Base-by-base conservation (phyloP, 805 yeast genomes). In the Metahyphopichia silvanorum region DNA sequence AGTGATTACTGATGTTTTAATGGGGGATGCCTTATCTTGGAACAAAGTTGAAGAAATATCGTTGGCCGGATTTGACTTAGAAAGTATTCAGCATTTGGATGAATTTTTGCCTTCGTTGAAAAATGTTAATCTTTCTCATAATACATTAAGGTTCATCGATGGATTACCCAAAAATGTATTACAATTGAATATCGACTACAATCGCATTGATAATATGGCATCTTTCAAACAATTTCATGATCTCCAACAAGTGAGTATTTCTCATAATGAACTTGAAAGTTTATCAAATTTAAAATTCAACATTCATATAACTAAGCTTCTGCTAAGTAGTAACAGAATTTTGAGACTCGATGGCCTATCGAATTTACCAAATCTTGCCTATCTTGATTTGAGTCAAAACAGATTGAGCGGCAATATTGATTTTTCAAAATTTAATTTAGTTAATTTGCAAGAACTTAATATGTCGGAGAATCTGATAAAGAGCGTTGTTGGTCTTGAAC, bases 131-230 rank as follows among this genome's bases (percentile, higher is more conserved):
- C 58, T 73, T 7, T 60, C 73, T 0, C 34, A 53, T n/a, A 76
- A 76, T 51, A 40, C 46, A 6, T 49, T 76, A 9, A 50, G 55
- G 14, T 73, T 57, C 42, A 45, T 67, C 7, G 69, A 68, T 17
- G 81, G 80, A 0, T 46, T 75, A 15, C 77, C 79, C 1, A 36
- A 37, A 6, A 37, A 45, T 1, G 42, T 69, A 1, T 63, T 69
- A 44, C 53, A 60, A 18, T 42, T 76, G 29, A 49, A 61, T 30
- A 40, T 70, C n/a, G 47, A 64, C 2, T 35, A 48, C 28, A 76
- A 76, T 46, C 35, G 36, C 14, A 51, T 76, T 18, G 63, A 59
- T 20, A 60, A 59, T 37, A 40, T 71, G 29, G 58, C 76, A 2
- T 57, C 71, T 4, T 73, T 73, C 36, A 47, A 55, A 25, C 53